phyloP scores from a whole-genome alignment of 768 basidiomycete genomes.

The Mycena filopes region DNA sequence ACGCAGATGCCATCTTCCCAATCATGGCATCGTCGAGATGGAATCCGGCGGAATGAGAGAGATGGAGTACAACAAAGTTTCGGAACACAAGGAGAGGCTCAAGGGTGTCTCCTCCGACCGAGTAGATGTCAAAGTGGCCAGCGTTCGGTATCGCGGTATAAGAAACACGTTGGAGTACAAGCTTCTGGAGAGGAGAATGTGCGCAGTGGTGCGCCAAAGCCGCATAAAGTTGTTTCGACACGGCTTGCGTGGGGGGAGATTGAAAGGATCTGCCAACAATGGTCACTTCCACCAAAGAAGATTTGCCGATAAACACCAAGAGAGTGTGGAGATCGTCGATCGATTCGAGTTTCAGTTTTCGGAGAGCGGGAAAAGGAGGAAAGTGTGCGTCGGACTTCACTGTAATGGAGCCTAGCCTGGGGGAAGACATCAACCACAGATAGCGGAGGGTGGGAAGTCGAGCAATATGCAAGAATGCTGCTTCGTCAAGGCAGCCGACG shows the following conservation, averaged over 20 bases:
- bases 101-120: not conserved
- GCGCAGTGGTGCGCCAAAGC: conserved; percentile 2
- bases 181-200: not conserved
- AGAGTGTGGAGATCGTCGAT: not conserved
- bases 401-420: not conserved
- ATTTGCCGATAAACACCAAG: not conserved
- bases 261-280: not conserved
- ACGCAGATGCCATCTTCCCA: not conserved
- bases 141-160: not conserved
- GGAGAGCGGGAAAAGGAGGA: conserved; percentile 5
- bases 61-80: not conserved
- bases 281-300: not conserved
- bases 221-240: not conserved
- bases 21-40: not conserved
- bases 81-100: not conserved
- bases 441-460: not conserved
- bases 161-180: not conserved
- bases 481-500: not conserved
- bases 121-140: not conserved
- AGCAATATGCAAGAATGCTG: conserved; percentile 8
- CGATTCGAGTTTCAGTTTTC: not conserved
- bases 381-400: not conserved
- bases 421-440: conserved; percentile 6
- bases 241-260: not conserved
- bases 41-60: not conserved